Evolutionary conservation across 1,139 yeast genomes (phyloP).

Genomic region (Magnusiomyces paraingens): DNA sequence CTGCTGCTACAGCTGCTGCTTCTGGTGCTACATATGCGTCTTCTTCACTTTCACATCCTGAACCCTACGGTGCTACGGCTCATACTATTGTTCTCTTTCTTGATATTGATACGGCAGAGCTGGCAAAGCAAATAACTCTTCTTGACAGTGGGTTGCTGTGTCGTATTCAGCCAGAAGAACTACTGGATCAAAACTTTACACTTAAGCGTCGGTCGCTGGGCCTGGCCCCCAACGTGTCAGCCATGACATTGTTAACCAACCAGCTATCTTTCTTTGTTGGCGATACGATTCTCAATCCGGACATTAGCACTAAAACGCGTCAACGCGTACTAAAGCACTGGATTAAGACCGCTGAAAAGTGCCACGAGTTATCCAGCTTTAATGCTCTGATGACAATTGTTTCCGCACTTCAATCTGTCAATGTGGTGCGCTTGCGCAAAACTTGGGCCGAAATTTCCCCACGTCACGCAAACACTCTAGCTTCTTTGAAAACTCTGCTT

Average conservation of each 20-base stretch:
- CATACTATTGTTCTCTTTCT: slow-evolving; percentile 34
- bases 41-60: slow-evolving; percentile 5
- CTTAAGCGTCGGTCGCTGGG: slow-evolving; percentile 53
- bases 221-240: slow-evolving; percentile 66
- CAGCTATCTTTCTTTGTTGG: slow-evolving; percentile 75
- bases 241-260: slow-evolving; percentile 68
- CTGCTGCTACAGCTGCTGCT: background rate
- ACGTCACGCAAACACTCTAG: slow-evolving; percentile 60
- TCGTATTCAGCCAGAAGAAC: slow-evolving; percentile 61
- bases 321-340: slow-evolving; percentile 64
- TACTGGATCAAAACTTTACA: slow-evolving; percentile 66
- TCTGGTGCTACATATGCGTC: background rate
- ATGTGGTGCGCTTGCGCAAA: slow-evolving; percentile 58
- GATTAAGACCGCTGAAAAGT: slow-evolving; percentile 80
- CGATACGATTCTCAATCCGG: slow-evolving; percentile 49
- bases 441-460: slow-evolving; percentile 63
- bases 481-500: slow-evolving; percentile 60
- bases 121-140: slow-evolving; percentile 79
- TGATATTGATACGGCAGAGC: slow-evolving; percentile 70
- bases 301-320: slow-evolving; percentile 44
- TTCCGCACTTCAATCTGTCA: slow-evolving; percentile 76
- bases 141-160: slow-evolving; percentile 71
- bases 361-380: slow-evolving; percentile 72
- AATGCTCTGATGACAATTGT: slow-evolving; percentile 86
- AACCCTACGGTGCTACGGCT: background rate